phyloP scores from a whole-genome alignment of 257 asterid genomes.

The Dorcoceras hygrometricum region DNA sequence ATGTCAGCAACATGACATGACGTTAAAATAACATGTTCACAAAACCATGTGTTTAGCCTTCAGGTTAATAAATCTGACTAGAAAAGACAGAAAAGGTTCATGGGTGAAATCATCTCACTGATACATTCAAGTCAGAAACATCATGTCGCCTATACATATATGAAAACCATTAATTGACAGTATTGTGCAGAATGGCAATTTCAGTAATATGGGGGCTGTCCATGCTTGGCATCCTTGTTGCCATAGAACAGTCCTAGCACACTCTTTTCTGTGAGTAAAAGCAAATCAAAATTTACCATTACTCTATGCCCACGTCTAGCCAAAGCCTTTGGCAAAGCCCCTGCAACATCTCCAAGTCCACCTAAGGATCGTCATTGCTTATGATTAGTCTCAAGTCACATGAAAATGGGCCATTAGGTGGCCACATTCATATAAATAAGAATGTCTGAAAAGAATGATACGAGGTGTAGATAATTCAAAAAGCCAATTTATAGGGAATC shows the following conservation, averaged over 20 bases:
- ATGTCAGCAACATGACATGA: not conserved
- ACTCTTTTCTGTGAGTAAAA: slow-evolving; percentile 7
- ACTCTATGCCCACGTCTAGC: slow-evolving; percentile 99
- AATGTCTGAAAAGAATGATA: not conserved
- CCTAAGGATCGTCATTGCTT: slow-evolving; percentile 42
- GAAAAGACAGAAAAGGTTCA: not conserved
- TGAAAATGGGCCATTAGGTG: not conserved
- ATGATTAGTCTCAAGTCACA: slow-evolving; percentile 19
- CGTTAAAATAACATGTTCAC: not conserved
- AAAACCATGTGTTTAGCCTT: not conserved
- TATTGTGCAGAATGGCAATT: not conserved
- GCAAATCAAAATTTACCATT: slow-evolving; percentile 56
- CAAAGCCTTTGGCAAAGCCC: slow-evolving; percentile 98
- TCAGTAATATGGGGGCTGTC: slow-evolving; percentile 3
- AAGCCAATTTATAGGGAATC: not conserved
- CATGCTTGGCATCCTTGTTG: not conserved
- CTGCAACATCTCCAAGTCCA: slow-evolving; percentile 99
- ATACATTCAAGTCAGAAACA: slow-evolving; percentile 2
- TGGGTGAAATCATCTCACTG: not conserved
- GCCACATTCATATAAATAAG: slow-evolving; percentile 3
- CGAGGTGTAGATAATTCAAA: slow-evolving; percentile 5
- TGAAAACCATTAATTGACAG: not conserved
- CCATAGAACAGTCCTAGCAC: not conserved
- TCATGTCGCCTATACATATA: not conserved
- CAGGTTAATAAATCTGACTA: slow-evolving; percentile 14